phyloP scores from a whole-genome alignment of 164 flowering plant species.

The Nelumbo lutea region DNA sequence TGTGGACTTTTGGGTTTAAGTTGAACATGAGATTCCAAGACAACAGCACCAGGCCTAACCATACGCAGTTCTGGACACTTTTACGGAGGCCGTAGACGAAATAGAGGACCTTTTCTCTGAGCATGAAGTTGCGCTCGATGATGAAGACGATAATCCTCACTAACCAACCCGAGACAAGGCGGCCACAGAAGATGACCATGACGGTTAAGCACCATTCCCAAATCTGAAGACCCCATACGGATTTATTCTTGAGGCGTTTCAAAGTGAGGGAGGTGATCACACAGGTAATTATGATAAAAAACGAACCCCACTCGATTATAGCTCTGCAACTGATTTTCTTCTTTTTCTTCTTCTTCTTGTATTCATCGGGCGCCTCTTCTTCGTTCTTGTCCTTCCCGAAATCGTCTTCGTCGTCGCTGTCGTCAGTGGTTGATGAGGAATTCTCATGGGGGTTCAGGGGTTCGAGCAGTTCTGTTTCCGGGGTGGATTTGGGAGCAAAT shows the following conservation, averaged over 20 bases:
- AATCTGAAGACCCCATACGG: conserved; percentile 21
- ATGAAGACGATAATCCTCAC: conserved; percentile 32
- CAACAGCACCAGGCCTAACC: conserved; percentile 38
- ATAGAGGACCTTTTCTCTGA: conserved; percentile 39
- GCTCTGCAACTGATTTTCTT: conserved; percentile 7
- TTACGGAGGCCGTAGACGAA: conserved; percentile 44
- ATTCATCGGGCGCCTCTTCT: conserved; percentile 3
- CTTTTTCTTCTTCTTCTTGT: conserved; percentile 15
- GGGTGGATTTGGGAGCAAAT: conserved; percentile 1
- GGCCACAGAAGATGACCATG: conserved; percentile 35
- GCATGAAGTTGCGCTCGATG: conserved; percentile 45
- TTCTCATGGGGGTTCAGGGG: neutral
- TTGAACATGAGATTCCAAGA: conserved; percentile 36
- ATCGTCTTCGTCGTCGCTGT: conserved; percentile 9
- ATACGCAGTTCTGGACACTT: conserved; percentile 35
- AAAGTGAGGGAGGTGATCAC: conserved; percentile 25
- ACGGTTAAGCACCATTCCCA: conserved; percentile 49
- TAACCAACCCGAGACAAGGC: conserved; percentile 36
- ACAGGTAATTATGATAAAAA: conserved; percentile 19
- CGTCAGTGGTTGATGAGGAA: neutral
- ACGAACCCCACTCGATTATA: conserved; percentile 22
- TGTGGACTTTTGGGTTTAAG: conserved; percentile 20
- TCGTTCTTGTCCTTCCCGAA: conserved; percentile 4
- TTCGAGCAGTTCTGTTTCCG: neutral
- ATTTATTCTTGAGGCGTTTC: neutral